Conservation (phyloP, 495 filamentous ascomycete genomes). For the Zalerion maritima region DNA sequence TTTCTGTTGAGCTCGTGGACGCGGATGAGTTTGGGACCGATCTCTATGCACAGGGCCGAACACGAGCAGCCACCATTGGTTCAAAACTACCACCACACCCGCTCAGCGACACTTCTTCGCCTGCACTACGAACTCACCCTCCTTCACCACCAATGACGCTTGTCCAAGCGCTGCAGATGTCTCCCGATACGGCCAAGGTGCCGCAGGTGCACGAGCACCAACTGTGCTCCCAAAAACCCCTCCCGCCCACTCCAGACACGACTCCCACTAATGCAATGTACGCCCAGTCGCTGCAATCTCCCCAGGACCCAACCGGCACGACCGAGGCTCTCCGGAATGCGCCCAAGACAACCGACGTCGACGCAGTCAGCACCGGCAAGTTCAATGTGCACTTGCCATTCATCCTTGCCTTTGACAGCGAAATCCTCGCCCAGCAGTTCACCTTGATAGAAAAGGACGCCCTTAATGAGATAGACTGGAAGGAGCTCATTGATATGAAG, state of each 20-base stretch:
- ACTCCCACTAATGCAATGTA: conserved; percentile 29
- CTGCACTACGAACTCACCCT: conserved; percentile 30
- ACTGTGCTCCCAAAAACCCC: conserved; percentile 28
- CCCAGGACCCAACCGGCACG: conserved; percentile 21
- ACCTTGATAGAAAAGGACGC: conserved; percentile 95
- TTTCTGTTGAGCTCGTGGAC: conserved; percentile 54
- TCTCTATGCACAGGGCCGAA: conserved; percentile 13
- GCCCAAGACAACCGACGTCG: conserved; percentile 16
- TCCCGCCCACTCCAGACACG: conserved; percentile 38
- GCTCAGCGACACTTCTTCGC: conserved; percentile 23
- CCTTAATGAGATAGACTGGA: conserved; percentile 93
- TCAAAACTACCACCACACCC: conserved; percentile 46
- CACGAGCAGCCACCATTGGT: conserved; percentile 28
- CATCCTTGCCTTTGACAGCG: conserved; percentile 79
- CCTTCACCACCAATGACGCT: conserved; percentile 70
- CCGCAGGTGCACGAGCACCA: conserved; percentile 25
- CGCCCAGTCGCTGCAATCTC: conserved; percentile 13
- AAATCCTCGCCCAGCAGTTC: conserved; percentile 81
- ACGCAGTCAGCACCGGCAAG: conserved; percentile 13
- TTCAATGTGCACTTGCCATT: conserved; percentile 66
- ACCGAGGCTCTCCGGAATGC: conserved; percentile 24
- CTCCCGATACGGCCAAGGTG: conserved; percentile 18
- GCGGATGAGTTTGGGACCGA: conserved; percentile 26
- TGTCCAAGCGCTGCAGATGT: conserved; percentile 41
- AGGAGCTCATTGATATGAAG: conserved; percentile 84